Conservation (phyloP, 805 yeast species). For the Priceomyces fermenticarens region DNA sequence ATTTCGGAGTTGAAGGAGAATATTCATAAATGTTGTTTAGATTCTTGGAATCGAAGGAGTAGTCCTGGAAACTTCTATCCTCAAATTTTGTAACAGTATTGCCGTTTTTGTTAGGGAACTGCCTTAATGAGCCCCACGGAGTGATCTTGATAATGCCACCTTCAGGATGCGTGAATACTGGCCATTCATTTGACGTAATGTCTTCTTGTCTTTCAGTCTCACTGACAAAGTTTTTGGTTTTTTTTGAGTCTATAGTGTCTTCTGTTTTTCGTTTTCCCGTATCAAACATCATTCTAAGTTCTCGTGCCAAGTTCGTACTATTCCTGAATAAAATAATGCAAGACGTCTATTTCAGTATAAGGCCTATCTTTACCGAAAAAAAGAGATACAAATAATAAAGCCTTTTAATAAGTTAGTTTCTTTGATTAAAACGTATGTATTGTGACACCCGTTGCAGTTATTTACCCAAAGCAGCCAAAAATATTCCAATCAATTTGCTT, state of each 20-base stretch:
- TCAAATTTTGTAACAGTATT: constrained; percentile 48
- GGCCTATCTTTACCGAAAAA: too few species aligned
- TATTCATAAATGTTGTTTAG: constrained; percentile 3
- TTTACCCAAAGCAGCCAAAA: too few species aligned
- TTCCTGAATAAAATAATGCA: too few species aligned
- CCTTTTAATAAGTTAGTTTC: too few species aligned
- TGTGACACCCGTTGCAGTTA: too few species aligned
- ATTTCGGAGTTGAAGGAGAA: constrained; percentile 25
- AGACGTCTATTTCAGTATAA: too few species aligned
- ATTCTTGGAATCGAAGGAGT: constrained; percentile 9
- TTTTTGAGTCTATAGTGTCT: constrained; percentile 12
- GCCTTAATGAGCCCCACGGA: constrained; percentile 60
- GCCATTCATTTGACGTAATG: constrained; percentile 43
- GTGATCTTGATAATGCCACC: constrained; percentile 62
- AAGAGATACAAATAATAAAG: too few species aligned
- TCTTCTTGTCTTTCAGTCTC: constrained; percentile 12
- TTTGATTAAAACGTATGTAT: too few species aligned
- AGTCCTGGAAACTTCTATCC: constrained; percentile 31
- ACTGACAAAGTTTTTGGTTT: constrained; percentile 11
- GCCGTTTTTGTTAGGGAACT: constrained; percentile 40
- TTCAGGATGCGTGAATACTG: constrained; percentile 57
- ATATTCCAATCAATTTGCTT: too few species aligned
- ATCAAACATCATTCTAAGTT: background rate
- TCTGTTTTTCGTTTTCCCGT: constrained; percentile 12
- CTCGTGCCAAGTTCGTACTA: too few species aligned